Conservation (phyloP, 805 yeast genomes). For the Candida sakaeoensis region DNA sequence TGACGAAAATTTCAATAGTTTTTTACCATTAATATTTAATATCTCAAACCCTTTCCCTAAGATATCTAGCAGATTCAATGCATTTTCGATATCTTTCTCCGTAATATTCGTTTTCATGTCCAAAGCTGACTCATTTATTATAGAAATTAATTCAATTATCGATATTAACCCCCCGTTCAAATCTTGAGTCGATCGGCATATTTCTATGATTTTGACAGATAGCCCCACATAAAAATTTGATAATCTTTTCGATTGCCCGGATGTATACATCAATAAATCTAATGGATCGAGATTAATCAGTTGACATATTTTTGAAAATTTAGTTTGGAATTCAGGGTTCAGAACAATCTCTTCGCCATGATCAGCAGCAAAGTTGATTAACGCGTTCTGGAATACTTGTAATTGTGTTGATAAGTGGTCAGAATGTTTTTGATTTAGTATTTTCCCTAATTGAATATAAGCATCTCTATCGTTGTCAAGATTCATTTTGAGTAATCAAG, state of each 20-base stretch:
- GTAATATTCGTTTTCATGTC: constrained; percentile 28
- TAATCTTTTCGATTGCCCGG: constrained; percentile 23
- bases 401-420: constrained; percentile 67
- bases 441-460: constrained; percentile 49
- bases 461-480: constrained; percentile 20
- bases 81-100: constrained; percentile 52
- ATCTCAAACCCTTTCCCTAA: constrained; percentile 73
- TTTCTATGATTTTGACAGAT: constrained; percentile 70
- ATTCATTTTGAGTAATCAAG: constrained; percentile 5
- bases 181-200: constrained; percentile 64
- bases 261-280: constrained; percentile 24
- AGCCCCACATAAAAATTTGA: constrained; percentile 64
- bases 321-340: constrained; percentile 61
- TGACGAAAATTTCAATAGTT: constrained; percentile 43
- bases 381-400: constrained; percentile 69
- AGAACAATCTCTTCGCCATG: constrained; percentile 65
- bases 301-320: constrained; percentile 72
- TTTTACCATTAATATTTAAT: constrained; percentile 52
- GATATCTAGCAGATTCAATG: constrained; percentile 47
- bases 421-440: constrained; percentile 50
- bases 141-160: constrained; percentile 39
- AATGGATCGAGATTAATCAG: constrained; percentile 85
- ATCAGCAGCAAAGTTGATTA: constrained; percentile 69
- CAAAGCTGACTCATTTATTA: constrained; percentile 20
- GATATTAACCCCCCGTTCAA: constrained; percentile 81